Evolutionary conservation across 2,329 filamentous ascomycete species (phyloP).

Genomic region (Scedosporium apiospermum): DNA sequence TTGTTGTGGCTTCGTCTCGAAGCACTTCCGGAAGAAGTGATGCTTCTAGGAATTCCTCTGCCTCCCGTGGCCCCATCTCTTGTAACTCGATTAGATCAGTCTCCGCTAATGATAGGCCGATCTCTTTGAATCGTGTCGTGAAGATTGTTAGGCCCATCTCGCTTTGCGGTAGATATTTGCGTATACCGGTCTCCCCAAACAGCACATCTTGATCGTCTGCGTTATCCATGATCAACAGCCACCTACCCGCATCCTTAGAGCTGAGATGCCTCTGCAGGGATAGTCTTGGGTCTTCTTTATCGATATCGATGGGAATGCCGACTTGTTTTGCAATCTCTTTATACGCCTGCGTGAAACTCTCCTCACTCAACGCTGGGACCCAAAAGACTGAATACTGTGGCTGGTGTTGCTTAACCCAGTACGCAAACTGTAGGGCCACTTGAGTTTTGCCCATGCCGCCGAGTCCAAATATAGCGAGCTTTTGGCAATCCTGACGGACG

Average conservation of each 20-base stretch:
- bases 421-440: background rate
- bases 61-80: background rate
- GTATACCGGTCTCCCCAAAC: background rate
- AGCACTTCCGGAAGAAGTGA: background rate
- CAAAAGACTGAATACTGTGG: background rate
- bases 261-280: slow-evolving; percentile 10
- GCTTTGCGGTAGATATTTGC: slow-evolving; percentile 18
- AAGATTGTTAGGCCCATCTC: slow-evolving; percentile 4
- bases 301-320: background rate
- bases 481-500: no score
- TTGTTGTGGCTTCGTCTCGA: background rate
- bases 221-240: slow-evolving; percentile 17
- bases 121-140: slow-evolving; percentile 3
- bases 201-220: slow-evolving; percentile 12
- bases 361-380: background rate
- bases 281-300: slow-evolving; percentile 3
- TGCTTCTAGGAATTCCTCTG: background rate
- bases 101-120: background rate
- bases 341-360: background rate
- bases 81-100: background rate
- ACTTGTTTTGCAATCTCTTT: background rate
- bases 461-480: background rate
- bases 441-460: slow-evolving; percentile 5
- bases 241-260: slow-evolving; percentile 11
- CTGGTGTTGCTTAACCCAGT: background rate